These are phyloP conservation scores for Acanthamoeba lugdunensis DNA, from an alignment of 208 protist species.

Conservation along the genomic window DNA sequence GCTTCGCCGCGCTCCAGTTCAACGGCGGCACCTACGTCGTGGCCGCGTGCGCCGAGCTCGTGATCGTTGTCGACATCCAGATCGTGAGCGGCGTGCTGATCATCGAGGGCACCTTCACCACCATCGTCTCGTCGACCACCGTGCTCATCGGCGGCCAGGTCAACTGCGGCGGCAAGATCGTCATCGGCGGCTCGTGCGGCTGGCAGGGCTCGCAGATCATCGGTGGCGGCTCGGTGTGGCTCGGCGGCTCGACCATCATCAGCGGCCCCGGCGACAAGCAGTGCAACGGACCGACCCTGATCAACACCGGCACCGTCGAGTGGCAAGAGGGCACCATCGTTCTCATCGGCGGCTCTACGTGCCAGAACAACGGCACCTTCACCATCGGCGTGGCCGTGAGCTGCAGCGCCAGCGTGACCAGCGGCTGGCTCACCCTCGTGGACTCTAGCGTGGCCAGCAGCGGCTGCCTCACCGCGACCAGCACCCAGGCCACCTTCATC, in stretches of 20 bases:
- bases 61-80: background rate
- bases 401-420: constrained; percentile 29
- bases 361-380: constrained; percentile 70
- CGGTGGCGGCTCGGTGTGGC: constrained; percentile 9
- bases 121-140: background rate
- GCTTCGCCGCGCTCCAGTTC: background rate
- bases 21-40: constrained; percentile 19
- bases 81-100: constrained; percentile 26
- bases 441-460: background rate
- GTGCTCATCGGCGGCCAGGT: constrained; percentile 30
- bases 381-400: constrained; percentile 31
- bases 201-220: constrained; percentile 39
- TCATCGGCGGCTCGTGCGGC: constrained; percentile 29
- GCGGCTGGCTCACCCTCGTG: background rate
- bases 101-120: constrained; percentile 51
- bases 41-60: constrained; percentile 14
- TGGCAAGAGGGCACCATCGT: constrained; percentile 39
- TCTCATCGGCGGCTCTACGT: constrained; percentile 62
- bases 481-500: constrained; percentile 26
- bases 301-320: constrained; percentile 31
- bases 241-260: constrained; percentile 58
- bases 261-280: constrained; percentile 31
- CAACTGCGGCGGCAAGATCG: constrained; percentile 34
- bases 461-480: background rate
- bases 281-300: background rate